A percentile compares a stretch with the other conserved stretches of the same genome.
Evolutionary conservation across 2,329 filamentous ascomycete genomes (phyloP).

Genomic region (Zelopaecilomyces penicillatus): DNA sequence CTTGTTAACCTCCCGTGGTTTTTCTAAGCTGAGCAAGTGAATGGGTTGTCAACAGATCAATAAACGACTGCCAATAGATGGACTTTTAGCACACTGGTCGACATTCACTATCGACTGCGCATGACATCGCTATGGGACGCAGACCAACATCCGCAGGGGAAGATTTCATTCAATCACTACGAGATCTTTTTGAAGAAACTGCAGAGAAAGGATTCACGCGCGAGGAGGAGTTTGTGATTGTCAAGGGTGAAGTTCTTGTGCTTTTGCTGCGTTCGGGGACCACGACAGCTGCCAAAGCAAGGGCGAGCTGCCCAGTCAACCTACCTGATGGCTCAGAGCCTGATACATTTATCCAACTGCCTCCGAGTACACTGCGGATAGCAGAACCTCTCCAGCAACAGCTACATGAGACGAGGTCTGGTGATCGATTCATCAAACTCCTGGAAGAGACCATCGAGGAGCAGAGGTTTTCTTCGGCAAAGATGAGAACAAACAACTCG

Average conservation of each 20-base stretch:
- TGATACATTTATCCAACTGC: slow-evolving; percentile 7
- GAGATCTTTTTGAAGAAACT: slow-evolving; percentile 14
- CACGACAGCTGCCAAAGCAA: slow-evolving; percentile 10
- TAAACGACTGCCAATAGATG: too few species aligned
- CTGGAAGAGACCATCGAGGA: slow-evolving; percentile 9
- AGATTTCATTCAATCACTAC: slow-evolving; percentile 12
- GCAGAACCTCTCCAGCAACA: slow-evolving; percentile 2
- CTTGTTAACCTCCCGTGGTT: too few species aligned
- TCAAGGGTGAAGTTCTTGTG: slow-evolving; percentile 10
- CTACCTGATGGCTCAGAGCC: slow-evolving; percentile 15
- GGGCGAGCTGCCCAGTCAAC: slow-evolving; percentile 9
- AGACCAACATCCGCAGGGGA: background rate
- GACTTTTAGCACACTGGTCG: too few species aligned
- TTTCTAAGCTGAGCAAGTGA: too few species aligned
- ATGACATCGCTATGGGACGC: too few species aligned
- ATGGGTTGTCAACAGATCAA: too few species aligned
- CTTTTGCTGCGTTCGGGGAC: slow-evolving; percentile 3
- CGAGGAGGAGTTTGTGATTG: slow-evolving; percentile 9
- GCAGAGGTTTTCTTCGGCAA: slow-evolving; percentile 3
- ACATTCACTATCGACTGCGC: too few species aligned
- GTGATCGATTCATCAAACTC: slow-evolving; percentile 10
- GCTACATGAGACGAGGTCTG: slow-evolving; percentile 4
- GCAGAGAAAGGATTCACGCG: slow-evolving; percentile 1
- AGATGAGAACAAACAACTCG: background rate
- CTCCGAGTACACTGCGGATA: slow-evolving; percentile 7